Evolutionary conservation across 2,329 filamentous ascomycete genomes (phyloP), one percentile per base, ranked within the genome.

Genomic region (Blastomyces gilchristii): DNA sequence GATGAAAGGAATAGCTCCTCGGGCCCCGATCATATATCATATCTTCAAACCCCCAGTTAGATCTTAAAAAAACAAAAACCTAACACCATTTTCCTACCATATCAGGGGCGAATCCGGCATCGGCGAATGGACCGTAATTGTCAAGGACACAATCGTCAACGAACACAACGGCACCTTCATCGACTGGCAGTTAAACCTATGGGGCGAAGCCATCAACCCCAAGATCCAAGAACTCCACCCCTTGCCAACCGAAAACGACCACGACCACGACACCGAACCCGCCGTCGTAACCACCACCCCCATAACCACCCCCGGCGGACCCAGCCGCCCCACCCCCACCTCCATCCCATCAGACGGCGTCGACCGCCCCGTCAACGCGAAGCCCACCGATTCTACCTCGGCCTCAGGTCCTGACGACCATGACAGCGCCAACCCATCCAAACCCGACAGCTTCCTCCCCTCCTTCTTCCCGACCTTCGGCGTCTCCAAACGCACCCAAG

Each of bases 121-220:
- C 63, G 94, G 94, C 61, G 92, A 85, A 28, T 99, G 94, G 94
- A 96, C 89, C 0, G 82, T 99, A 49, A 80, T 97, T 60, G 85
- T 97, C 70, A 94, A 91, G 70, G 94, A 99, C 73, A 88, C 88
- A 25, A 80, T 84, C 22, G 82, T 87, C 64, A 97, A 99, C 72
- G 82, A 88, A 5, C 80, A 88, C 74, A 85, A 80, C 6, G 94
- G 94, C 67, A 86, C 80, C 11, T 95, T 97, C 70, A 82, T 86
- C 57, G 93, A 99, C 77, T 99, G 92, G 91, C 89, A 90, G 70
- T 81, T 99, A 64, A 95, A 93, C 73, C 83, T 99, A 3, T 99
- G 91, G 91, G 94, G 94, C 65, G 92, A 97, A 75, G 82, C 84
- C 64, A 89, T 90, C 68, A 90, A 97, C 72, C 82, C 85, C 45